Conservation (phyloP, 345 rosid species). For the Boechera divaricarpa region DNA sequence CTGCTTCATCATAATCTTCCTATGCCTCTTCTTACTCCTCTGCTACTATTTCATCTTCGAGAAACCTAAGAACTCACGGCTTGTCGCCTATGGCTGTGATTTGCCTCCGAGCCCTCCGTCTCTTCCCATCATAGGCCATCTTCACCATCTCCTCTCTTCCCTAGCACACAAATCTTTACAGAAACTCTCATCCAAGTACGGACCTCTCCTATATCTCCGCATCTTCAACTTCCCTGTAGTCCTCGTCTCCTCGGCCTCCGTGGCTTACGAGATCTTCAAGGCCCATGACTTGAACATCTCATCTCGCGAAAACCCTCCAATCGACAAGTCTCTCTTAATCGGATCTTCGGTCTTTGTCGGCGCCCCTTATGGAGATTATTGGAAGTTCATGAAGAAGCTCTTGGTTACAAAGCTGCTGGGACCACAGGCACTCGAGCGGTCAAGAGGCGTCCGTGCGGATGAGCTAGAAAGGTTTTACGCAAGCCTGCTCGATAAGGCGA, state of each 20-base stretch:
- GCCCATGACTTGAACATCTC: slow-evolving; percentile 18
- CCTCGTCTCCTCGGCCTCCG: slow-evolving; percentile 32
- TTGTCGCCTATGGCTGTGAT: neutral
- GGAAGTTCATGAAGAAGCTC: slow-evolving; percentile 36
- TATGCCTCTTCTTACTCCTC: neutral
- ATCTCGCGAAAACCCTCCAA: neutral
- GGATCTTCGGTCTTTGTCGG: neutral
- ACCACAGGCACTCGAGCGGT: slow-evolving; percentile 4
- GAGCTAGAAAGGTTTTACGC: slow-evolving; percentile 11
- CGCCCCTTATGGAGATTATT: slow-evolving; percentile 17
- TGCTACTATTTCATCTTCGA: neutral
- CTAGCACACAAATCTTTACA: slow-evolving; percentile 12
- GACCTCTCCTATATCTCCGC: slow-evolving; percentile 27
- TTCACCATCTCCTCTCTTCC: slow-evolving; percentile 23
- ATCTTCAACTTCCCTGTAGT: slow-evolving; percentile 21
- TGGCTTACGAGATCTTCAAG: slow-evolving; percentile 33
- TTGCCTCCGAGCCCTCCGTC: slow-evolving; percentile 34
- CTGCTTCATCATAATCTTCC: neutral
- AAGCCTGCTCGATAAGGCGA: slow-evolving; percentile 19
- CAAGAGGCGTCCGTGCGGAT: slow-evolving; percentile 11
- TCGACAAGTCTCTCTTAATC: slow-evolving; percentile 8
- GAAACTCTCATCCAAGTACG: slow-evolving; percentile 31
- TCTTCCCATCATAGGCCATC: slow-evolving; percentile 37
- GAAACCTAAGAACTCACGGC: neutral
- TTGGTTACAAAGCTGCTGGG: slow-evolving; percentile 29